Percentiles rank a stretch among this genome's conserved stretches.
phyloP scores from a whole-genome alignment of 2,329 filamentous ascomycete genomes.

The Aureobasidium vineae region DNA sequence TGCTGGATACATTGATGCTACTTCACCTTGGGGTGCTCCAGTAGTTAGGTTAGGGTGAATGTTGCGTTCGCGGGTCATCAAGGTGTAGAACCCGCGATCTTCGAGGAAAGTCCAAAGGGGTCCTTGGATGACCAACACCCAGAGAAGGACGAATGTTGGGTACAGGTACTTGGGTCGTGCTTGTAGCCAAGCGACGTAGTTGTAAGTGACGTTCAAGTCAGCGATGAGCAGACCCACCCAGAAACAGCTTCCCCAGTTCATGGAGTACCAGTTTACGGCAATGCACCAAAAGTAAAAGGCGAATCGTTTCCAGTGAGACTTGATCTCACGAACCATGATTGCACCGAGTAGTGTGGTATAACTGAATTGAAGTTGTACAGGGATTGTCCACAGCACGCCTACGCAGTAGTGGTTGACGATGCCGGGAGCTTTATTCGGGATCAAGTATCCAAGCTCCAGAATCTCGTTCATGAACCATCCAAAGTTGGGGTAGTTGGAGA shows the following conservation, averaged over 20 bases:
- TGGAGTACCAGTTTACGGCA: slow-evolving; percentile 49
- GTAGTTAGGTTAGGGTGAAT: slow-evolving; percentile 46
- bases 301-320: slow-evolving; percentile 49
- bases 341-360: slow-evolving; percentile 46
- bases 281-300: slow-evolving; percentile 47
- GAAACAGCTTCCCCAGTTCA: slow-evolving; percentile 48
- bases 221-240: slow-evolving; percentile 49
- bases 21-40: slow-evolving; percentile 41
- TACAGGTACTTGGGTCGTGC: slow-evolving; percentile 42
- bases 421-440: slow-evolving; percentile 50
- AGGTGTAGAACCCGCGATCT: slow-evolving; percentile 42
- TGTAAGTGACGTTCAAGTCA: slow-evolving; percentile 49
- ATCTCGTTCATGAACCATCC: slow-evolving; percentile 48
- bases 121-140: background rate
- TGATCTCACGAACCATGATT: slow-evolving; percentile 48
- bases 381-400: slow-evolving; percentile 52
- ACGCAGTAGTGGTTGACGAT: slow-evolving; percentile 52
- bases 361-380: slow-evolving; percentile 50
- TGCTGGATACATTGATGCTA: slow-evolving; percentile 42
- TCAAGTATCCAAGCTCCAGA: slow-evolving; percentile 47
- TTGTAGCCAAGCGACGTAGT: slow-evolving; percentile 44
- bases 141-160: slow-evolving; percentile 38
- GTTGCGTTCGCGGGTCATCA: slow-evolving; percentile 43
- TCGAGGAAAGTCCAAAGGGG: slow-evolving; percentile 43
- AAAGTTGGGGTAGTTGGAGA: slow-evolving; percentile 42